A percentile compares a stretch with the other conserved stretches of the same genome.
Evolutionary conservation across 1,284 basidiomycete species (phyloP).

Genomic region (Neotropicomus parvogracilis): DNA sequence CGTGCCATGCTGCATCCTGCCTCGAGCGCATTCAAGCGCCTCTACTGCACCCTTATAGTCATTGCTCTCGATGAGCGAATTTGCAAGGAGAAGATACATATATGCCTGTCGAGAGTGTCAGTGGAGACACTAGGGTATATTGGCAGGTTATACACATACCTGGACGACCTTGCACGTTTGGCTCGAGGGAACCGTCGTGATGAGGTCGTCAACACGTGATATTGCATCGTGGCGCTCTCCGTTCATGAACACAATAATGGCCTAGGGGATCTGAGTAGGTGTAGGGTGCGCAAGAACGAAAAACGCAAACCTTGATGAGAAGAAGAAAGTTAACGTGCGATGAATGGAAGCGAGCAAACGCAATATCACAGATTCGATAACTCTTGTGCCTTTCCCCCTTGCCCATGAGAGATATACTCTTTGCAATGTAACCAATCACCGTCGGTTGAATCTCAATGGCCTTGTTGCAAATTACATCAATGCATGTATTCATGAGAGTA

Average conservation of each 20-base stretch:
- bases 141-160: background rate
- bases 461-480: background rate
- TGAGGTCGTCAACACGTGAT: background rate
- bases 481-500: background rate
- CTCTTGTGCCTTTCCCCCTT: background rate
- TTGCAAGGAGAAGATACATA: background rate
- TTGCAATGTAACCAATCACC: background rate
- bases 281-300: background rate
- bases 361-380: background rate
- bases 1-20: background rate
- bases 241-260: background rate
- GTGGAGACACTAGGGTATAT: background rate
- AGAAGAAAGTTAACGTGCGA: background rate
- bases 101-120: background rate
- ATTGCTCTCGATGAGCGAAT: background rate
- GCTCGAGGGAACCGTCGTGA: background rate
- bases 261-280: background rate
- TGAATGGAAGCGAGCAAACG: background rate
- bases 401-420: background rate
- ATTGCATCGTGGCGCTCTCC: background rate
- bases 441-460: background rate
- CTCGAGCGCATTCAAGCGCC: background rate
- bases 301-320: background rate
- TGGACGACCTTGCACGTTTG: background rate
- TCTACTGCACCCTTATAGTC: background rate